Conservation (phyloP, 192 early-diverging fungal species). For the Thamnidium elegans region DNA sequence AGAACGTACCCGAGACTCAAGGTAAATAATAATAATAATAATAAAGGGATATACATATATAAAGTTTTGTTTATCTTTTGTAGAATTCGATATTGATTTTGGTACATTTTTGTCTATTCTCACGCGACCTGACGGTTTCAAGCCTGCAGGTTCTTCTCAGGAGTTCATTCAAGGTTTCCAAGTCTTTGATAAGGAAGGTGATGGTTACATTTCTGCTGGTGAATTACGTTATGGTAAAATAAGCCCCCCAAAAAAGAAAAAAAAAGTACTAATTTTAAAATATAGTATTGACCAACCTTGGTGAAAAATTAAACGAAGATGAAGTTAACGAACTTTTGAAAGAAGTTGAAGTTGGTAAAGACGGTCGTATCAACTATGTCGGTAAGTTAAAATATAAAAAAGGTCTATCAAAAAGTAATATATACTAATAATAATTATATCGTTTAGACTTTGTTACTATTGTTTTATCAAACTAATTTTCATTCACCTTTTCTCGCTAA, state of each 20-base stretch:
- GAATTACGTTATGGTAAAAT: conserved; percentile 72
- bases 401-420: no score
- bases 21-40: conserved; percentile 20
- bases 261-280: neutral
- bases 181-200: conserved; percentile 82
- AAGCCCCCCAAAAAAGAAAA: neutral
- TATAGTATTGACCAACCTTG: conserved; percentile 74
- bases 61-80: neutral
- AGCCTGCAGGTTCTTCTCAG: conserved; percentile 65
- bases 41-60: neutral
- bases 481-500: neutral
- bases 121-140: conserved; percentile 70
- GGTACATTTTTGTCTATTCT: conserved; percentile 69
- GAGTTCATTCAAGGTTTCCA: conserved; percentile 86
- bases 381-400: conserved; percentile 37
- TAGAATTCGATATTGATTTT: conserved; percentile 57
- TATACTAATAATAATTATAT: neutral
- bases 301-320: conserved; percentile 73
- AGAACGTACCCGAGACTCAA: conserved; percentile 21
- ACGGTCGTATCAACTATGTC: conserved; percentile 81
- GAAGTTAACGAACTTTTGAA: conserved; percentile 82
- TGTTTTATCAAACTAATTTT: conserved; percentile 32
- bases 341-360: conserved; percentile 70
- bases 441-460: conserved; percentile 38
- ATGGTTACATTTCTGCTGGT: conserved; percentile 70